Percentiles rank a stretch among this genome's conserved stretches.
phyloP scores from a whole-genome alignment of 1,139 yeast genomes.

The Pneumocystis canis region DNA sequence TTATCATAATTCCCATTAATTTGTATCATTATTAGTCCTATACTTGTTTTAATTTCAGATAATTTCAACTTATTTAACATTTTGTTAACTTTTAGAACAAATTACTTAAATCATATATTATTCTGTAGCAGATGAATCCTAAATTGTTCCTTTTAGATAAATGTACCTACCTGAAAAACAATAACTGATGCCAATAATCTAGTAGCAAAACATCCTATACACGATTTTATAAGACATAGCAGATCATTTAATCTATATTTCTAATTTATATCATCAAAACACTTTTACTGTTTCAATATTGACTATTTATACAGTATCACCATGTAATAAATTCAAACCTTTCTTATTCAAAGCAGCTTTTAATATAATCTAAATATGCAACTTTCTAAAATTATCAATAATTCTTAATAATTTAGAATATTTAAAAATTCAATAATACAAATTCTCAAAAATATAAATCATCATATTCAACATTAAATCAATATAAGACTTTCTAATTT shows the following conservation, averaged over 20 bases:
- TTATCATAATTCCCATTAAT: conserved; percentile 78
- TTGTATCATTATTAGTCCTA: conserved; percentile 87
- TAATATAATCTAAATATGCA: conserved; percentile 62
- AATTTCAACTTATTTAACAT: conserved; percentile 97
- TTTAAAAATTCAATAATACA: conserved; percentile 87
- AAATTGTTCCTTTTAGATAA: conserved; percentile 50
- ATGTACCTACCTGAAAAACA: conserved; percentile 39
- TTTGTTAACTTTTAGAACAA: no score
- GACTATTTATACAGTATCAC: conserved; percentile 60
- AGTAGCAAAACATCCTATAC: conserved; percentile 84
- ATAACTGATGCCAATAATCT: conserved; percentile 59
- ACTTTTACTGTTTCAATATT: conserved; percentile 27
- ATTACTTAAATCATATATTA: conserved; percentile 69
- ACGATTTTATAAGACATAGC: conserved; percentile 79
- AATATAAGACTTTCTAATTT: conserved; percentile 81
- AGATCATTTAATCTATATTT: conserved; percentile 66
- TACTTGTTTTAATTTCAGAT: conserved; percentile 95
- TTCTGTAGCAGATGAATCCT: conserved; percentile 67
- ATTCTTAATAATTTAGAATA: conserved; percentile 69
- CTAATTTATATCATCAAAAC: conserved; percentile 71
- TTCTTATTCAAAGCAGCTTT: conserved; percentile 79
- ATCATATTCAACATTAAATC: conserved; percentile 89
- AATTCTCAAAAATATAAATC: conserved; percentile 81
- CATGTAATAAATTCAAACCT: conserved; percentile 69
- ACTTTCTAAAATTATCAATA: conserved; percentile 66